A percentile compares a stretch with the other conserved stretches of the same genome.
Evolutionary conservation across 371 early-diverging fungal species (phyloP).

Genomic region (Syncephalastrum sp.): DNA sequence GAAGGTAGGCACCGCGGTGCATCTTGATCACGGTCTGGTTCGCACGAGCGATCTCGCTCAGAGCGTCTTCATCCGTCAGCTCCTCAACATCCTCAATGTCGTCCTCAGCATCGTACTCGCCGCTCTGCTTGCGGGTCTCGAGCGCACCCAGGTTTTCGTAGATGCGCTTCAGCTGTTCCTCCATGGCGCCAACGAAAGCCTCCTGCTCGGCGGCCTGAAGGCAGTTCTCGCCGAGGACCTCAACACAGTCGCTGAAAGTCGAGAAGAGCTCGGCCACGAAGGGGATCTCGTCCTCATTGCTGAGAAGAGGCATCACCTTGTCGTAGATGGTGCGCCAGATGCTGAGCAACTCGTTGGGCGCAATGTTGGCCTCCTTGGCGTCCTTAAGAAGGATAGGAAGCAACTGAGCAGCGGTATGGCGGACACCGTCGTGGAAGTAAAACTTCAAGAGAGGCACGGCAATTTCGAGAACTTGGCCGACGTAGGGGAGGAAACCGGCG

Average conservation of each 20-base stretch:
- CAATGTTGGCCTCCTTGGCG: slow-evolving; percentile 54
- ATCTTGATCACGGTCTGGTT: slow-evolving; percentile 74
- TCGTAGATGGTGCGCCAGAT: slow-evolving; percentile 69
- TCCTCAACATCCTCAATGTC: slow-evolving; percentile 83
- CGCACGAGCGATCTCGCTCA: slow-evolving; percentile 75
- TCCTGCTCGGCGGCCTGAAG: slow-evolving; percentile 65
- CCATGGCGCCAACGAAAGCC: slow-evolving; percentile 63
- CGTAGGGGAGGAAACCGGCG: slow-evolving; percentile 85
- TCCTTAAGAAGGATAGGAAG: slow-evolving; percentile 79
- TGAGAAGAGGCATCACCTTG: slow-evolving; percentile 70
- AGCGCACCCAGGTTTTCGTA: slow-evolving; percentile 69
- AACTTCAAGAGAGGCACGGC: slow-evolving; percentile 90
- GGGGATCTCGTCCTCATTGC: slow-evolving; percentile 73
- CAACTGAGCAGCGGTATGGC: slow-evolving; percentile 82
- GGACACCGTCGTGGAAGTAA: slow-evolving; percentile 96
- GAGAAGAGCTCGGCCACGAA: slow-evolving; percentile 76
- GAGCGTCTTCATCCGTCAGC: slow-evolving; percentile 75
- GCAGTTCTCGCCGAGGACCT: slow-evolving; percentile 66
- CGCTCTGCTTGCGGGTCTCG: slow-evolving; percentile 67
- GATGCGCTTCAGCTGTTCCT: slow-evolving; percentile 70
- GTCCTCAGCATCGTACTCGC: slow-evolving; percentile 88
- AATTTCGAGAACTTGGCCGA: slow-evolving; percentile 76
- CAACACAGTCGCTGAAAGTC: slow-evolving; percentile 74
- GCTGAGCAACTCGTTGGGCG: slow-evolving; percentile 39
- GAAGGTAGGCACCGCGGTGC: slow-evolving; percentile 71